Evolutionary conservation across 139 green algal species (phyloP).

Genomic region (Deuterostichococcus epilithicus): DNA sequence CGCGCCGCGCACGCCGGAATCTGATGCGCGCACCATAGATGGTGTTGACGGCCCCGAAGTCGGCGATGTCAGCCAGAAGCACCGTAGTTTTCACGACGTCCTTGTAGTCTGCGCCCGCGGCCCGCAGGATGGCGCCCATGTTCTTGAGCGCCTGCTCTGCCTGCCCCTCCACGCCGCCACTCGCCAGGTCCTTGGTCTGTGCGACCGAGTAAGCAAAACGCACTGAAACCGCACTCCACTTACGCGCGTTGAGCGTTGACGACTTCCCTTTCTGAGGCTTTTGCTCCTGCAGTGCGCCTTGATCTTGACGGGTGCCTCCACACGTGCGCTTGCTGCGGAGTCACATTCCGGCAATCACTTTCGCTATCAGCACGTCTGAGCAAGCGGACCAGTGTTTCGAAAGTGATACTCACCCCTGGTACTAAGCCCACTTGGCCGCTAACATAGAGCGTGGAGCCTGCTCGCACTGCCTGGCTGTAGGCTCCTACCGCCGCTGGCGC

Average conservation of each 20-base stretch:
- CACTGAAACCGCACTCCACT: background rate
- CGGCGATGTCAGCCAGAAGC: slow-evolving; percentile 75
- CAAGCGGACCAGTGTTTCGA: too few relatives aligned
- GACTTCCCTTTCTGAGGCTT: too few relatives aligned
- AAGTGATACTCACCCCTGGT: slow-evolving; percentile 53
- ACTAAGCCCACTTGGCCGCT: slow-evolving; percentile 85
- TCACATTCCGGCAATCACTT: too few relatives aligned
- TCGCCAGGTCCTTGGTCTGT: slow-evolving; percentile 83
- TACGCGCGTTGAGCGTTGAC: background rate
- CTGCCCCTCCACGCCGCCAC: slow-evolving; percentile 68
- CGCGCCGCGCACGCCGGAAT: background rate
- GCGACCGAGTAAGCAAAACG: too few relatives aligned
- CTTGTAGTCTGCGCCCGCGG: slow-evolving; percentile 67
- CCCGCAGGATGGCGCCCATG: slow-evolving; percentile 87
- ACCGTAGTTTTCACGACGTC: slow-evolving; percentile 98
- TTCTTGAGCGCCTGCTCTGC: slow-evolving; percentile 87
- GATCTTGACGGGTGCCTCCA: too few relatives aligned
- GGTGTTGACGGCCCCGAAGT: slow-evolving; percentile 91
- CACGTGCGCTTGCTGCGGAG: too few relatives aligned
- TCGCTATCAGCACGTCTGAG: too few relatives aligned
- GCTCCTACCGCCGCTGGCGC: slow-evolving; percentile 89
- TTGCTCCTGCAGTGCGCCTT: too few relatives aligned
- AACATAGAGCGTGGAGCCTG: slow-evolving; percentile 81
- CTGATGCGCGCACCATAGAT: slow-evolving; percentile 55
- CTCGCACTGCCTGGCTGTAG: slow-evolving; percentile 88